These are phyloP conservation scores for Colletotrichum sp. DNA, from an alignment of 2,329 filamentous ascomycete species.

Conservation along the genomic window DNA sequence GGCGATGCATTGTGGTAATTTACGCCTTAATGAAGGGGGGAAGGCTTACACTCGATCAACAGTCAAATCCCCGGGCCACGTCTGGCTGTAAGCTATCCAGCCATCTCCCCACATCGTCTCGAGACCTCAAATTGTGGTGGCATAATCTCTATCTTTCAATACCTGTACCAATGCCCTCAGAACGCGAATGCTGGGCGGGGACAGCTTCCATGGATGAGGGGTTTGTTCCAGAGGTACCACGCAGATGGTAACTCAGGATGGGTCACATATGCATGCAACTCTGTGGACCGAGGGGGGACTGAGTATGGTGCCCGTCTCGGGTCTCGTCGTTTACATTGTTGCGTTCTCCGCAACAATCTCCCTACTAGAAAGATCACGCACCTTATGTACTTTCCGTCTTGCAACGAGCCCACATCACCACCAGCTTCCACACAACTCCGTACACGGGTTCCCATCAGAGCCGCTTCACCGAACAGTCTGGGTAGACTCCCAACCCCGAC, in stretches of 20 bases:
- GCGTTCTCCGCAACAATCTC: accelerated
- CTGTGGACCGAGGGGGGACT: background rate
- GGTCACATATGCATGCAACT: accelerated
- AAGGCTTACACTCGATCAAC: background rate
- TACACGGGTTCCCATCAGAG: too few species aligned
- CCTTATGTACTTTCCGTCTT: accelerated
- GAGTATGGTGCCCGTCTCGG: background rate
- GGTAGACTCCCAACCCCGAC: too few species aligned
- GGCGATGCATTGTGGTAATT: too few species aligned
- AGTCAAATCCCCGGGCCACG: background rate
- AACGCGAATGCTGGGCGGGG: background rate
- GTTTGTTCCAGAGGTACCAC: accelerated
- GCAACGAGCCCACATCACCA: background rate
- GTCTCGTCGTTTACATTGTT: background rate
- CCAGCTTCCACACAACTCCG: accelerated
- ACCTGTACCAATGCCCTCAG: background rate
- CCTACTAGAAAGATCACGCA: accelerated
- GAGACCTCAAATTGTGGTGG: background rate
- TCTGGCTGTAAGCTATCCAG: accelerated
- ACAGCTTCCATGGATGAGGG: background rate
- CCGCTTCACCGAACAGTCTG: too few species aligned
- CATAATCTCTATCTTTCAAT: background rate
- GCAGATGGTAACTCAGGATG: background rate
- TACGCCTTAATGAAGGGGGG: background rate
- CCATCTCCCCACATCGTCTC: background rate